A percentile compares a stretch with the other conserved stretches of the same genome.
phyloP scores from a whole-genome alignment of 2,329 filamentous ascomycete genomes.

The Fusarium coffeatum region DNA sequence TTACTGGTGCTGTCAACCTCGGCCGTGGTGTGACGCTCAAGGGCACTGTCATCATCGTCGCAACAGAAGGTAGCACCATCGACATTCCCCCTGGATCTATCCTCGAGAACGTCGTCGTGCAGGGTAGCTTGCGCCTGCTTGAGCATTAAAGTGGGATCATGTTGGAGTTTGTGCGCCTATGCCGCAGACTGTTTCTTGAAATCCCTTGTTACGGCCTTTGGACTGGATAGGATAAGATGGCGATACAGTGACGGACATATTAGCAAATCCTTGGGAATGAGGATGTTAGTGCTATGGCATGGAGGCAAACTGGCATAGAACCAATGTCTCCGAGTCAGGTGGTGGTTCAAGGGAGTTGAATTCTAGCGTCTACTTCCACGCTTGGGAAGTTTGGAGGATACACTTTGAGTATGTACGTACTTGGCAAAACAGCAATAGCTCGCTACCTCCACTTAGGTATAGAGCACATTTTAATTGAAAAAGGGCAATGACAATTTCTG shows the following conservation, averaged over 20 bases:
- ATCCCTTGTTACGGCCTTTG: conserved; percentile 21
- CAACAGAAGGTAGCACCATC: conserved; percentile 96
- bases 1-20: conserved; percentile 96
- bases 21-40: conserved; percentile 96
- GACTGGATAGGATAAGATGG: conserved; percentile 15
- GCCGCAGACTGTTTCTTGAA: conserved; percentile 7
- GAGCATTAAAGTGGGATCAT: conserved; percentile 64
- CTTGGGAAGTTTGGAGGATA: conserved; percentile 22
- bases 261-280: background rate
- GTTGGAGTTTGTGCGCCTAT: conserved; percentile 6
- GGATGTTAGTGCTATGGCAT: conserved; percentile 7
- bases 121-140: conserved; percentile 86
- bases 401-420: conserved; percentile 39
- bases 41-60: conserved; percentile 98
- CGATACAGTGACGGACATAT: background rate
- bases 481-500: conserved; percentile 33
- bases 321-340: conserved; percentile 1
- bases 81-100: conserved; percentile 97
- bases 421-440: conserved; percentile 40
- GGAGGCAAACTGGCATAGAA: conserved; percentile 7
- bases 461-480: conserved; percentile 39
- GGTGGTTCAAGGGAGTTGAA: background rate
- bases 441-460: conserved; percentile 28
- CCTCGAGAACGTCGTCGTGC: conserved; percentile 98
- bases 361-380: conserved; percentile 6